Evolutionary conservation across 2,329 filamentous ascomycete species (phyloP).

Genomic region (Canariomyces notabilis): DNA sequence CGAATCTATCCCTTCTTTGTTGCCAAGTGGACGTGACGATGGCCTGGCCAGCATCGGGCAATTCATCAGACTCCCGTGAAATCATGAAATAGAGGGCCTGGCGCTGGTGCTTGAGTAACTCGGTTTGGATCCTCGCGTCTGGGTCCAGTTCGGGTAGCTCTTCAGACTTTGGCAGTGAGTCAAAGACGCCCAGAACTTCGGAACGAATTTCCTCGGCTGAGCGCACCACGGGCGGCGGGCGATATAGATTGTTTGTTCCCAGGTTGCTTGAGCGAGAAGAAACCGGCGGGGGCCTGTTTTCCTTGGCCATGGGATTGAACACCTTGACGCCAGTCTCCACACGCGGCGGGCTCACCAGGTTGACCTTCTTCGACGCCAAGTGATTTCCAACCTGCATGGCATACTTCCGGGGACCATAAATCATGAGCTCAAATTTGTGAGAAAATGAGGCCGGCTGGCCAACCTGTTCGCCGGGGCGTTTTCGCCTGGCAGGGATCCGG

Average conservation of each 20-base stretch:
- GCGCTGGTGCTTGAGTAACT: conserved; percentile 79
- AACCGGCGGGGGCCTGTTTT: conserved; percentile 38
- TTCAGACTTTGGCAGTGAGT: conserved; percentile 71
- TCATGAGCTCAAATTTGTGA: conserved; percentile 64
- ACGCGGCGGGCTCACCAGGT: conserved; percentile 60
- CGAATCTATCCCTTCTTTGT: conserved; percentile 43
- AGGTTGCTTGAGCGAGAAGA: conserved; percentile 17
- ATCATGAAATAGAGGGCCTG: conserved; percentile 86
- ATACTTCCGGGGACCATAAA: conserved; percentile 71
- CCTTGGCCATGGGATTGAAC: conserved; percentile 67
- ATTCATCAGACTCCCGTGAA: conserved; percentile 63
- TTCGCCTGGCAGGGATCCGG: conserved; percentile 63
- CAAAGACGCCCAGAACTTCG: conserved; percentile 83
- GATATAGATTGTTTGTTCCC: conserved; percentile 20
- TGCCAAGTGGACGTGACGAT: conserved; percentile 75
- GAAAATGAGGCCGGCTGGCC: conserved; percentile 57
- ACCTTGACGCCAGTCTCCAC: conserved; percentile 65
- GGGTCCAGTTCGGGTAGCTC: conserved; percentile 71
- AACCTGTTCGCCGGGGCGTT: conserved; percentile 56
- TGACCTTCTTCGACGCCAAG: conserved; percentile 61
- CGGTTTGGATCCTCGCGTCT: conserved; percentile 54
- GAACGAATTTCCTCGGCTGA: conserved; percentile 82
- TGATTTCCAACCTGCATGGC: conserved; percentile 61
- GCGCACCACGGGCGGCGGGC: conserved; percentile 39
- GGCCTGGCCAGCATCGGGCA: conserved; percentile 51